Evolutionary conservation across 805 yeast species (phyloP).

Genomic region (Grigorovia yakushimaensis): DNA sequence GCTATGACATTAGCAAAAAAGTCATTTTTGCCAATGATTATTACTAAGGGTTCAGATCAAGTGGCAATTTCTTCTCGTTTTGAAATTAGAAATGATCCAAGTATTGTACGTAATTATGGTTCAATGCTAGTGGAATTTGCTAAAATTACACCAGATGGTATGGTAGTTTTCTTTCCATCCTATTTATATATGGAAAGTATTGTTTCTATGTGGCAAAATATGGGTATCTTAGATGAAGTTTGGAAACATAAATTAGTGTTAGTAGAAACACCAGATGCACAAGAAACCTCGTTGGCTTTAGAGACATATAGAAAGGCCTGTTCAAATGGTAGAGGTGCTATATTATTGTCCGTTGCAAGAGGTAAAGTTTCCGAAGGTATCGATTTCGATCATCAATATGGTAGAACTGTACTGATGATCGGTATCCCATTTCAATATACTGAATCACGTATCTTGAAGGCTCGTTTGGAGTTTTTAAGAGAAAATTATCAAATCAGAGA

Average conservation of each 20-base stretch:
- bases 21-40: constrained; percentile 89
- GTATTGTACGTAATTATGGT: constrained; percentile 95
- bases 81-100: constrained; percentile 94
- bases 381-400: constrained; percentile 98
- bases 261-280: constrained; percentile 98
- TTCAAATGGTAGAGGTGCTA: constrained; percentile 95
- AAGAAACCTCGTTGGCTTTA: constrained; percentile 89
- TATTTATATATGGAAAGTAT: constrained; percentile 97
- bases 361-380: constrained; percentile 98
- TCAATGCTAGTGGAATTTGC: constrained; percentile 84
- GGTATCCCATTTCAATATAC: constrained; percentile 99
- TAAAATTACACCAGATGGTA: constrained; percentile 93
- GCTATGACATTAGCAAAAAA: constrained; percentile 91
- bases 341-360: constrained; percentile 92
- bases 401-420: constrained; percentile 94
- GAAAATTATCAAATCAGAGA: constrained; percentile 90
- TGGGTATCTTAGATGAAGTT: constrained; percentile 96
- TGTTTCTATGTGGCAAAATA: constrained; percentile 96
- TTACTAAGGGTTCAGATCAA: constrained; percentile 96
- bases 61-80: constrained; percentile 94
- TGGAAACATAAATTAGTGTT: constrained; percentile 94
- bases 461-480: constrained; percentile 84
- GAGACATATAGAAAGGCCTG: constrained; percentile 96
- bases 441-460: constrained; percentile 90
- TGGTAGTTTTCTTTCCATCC: constrained; percentile 96